phyloP scores from a whole-genome alignment of 108 stramenopile genomes.

The Cylindrotheca fusiformis region DNA sequence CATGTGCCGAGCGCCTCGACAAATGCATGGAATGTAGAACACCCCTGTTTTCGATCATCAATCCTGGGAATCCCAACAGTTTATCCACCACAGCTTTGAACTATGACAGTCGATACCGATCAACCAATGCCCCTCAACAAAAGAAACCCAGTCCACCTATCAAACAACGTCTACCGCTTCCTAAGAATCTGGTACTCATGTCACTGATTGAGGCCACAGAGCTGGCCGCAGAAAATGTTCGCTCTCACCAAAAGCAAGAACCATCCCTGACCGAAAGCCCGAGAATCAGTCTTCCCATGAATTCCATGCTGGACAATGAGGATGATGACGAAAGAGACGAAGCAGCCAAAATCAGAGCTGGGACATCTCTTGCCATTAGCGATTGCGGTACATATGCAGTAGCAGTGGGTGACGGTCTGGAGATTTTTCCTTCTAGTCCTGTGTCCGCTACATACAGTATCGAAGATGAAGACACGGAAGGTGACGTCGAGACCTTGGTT shows the following conservation, averaged over 20 bases:
- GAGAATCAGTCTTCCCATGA: conserved; percentile 3
- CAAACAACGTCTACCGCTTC: conserved; percentile 66
- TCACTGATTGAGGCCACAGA: conserved; percentile 63
- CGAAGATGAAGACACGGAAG: conserved; percentile 22
- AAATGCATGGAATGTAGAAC: conserved; percentile 87
- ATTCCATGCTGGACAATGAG: conserved; percentile 17
- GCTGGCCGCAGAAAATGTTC: conserved; percentile 25
- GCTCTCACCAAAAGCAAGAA: conserved; percentile 22
- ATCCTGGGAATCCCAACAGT: no score
- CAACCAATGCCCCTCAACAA: conserved; percentile 27
- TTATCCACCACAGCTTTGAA: no score
- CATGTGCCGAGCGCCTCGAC: conserved; percentile 74
- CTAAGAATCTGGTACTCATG: conserved; percentile 80
- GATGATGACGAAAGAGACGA: conserved; percentile 45
- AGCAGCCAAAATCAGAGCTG: conserved; percentile 40
- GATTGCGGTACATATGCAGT: conserved; percentile 64
- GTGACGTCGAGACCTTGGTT: conserved; percentile 47
- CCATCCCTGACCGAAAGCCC: conserved; percentile 23
- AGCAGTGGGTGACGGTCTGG: conserved; percentile 43
- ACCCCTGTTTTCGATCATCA: conserved; percentile 39
- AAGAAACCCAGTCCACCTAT: no score
- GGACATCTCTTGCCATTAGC: conserved; percentile 37
- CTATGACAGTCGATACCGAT: no score
- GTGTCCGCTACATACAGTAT: neutral
- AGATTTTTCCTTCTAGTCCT: conserved; percentile 37